Conservation (phyloP, 139 green algal genomes). For the Picochlorum sp. region DNA sequence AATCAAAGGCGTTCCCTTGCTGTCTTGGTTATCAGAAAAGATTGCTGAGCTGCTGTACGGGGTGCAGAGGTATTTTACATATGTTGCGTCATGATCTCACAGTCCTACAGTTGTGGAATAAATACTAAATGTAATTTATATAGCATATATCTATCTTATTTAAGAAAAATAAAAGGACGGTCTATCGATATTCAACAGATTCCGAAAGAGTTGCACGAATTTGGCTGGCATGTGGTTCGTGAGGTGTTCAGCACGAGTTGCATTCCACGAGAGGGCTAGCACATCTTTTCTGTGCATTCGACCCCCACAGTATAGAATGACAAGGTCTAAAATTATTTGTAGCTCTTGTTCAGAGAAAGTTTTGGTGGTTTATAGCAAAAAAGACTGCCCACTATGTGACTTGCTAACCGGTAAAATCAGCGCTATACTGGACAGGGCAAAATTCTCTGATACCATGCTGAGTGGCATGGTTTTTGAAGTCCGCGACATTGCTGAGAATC, state of each 20-base stretch:
- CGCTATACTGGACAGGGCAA: slow-evolving; percentile 32
- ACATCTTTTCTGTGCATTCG: too few relatives aligned
- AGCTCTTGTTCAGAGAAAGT: neutral
- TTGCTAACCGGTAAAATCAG: slow-evolving; percentile 30
- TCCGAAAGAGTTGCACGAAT: too few relatives aligned
- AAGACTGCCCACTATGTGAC: slow-evolving; percentile 42
- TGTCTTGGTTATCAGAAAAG: neutral
- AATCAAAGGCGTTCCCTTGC: neutral
- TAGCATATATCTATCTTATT: too few relatives aligned
- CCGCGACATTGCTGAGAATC: slow-evolving; percentile 25
- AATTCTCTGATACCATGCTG: slow-evolving; percentile 29
- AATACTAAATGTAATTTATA: too few relatives aligned
- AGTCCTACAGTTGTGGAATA: too few relatives aligned
- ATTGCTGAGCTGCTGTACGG: neutral
- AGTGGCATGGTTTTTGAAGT: slow-evolving; percentile 29
- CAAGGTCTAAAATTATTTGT: neutral
- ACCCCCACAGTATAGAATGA: too few relatives aligned
- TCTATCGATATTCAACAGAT: too few relatives aligned
- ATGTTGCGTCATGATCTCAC: slow-evolving; percentile 1
- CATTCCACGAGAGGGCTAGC: too few relatives aligned
- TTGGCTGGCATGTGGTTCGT: too few relatives aligned
- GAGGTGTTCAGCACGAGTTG: too few relatives aligned
- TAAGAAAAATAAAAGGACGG: too few relatives aligned
- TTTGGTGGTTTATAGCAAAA: slow-evolving; percentile 49
- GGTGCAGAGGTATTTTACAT: slow-evolving; percentile 2